Base-by-base conservation (phyloP, 2,329 filamentous ascomycete species). In the Didymella arachidicola region DNA sequence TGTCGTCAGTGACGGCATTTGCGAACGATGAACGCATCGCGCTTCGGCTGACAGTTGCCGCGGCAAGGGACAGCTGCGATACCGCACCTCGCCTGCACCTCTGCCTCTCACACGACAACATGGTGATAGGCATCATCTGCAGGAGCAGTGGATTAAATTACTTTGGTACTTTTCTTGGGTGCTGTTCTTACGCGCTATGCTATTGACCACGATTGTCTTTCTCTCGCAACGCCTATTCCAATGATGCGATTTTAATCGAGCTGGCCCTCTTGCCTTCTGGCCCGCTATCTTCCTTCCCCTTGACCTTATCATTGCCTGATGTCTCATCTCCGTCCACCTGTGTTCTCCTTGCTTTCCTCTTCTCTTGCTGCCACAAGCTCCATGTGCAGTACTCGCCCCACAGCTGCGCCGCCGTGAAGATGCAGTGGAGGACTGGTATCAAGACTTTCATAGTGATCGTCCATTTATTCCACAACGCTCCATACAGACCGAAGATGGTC, bases 301-400 rank as follows among this genome's bases (percentile, higher is more conserved):
- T 43, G 25, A 38, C 14, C 26, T 42, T 29, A 8, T 26, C 18
- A 8, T 14, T 42, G n/a, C 19, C 1, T n/a, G 16, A 11, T 22
- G 2, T 16, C 8, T 27, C 32, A 7, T 25, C 26, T 22, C 50
- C 19, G 12, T 36, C 26, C 11, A 16, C 5, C 11, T 46, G 27
- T 16, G n/a, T 2, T 36, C 42, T 30, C 16, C 36, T 52, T 19
- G 26, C 34, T 22, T 43, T 53, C n/a, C 7, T 27, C 18, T 59
- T 59, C 26, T 59, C 43, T 25, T 59, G 27, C 11, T 59, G 49
- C 56, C 56, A 59, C 38, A 59, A 11, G 16, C 53, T 43, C 56
- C 56, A 59, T 0, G 56, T 59, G 45, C 56, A 59, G 44, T 59
- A 53, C 44, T 59, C 56, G 18, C 56, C 50, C 56, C 56, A 59